These are phyloP conservation scores for Erigeron canadensis DNA, from an alignment of 129 eudicot species.

Conservation along the genomic window DNA sequence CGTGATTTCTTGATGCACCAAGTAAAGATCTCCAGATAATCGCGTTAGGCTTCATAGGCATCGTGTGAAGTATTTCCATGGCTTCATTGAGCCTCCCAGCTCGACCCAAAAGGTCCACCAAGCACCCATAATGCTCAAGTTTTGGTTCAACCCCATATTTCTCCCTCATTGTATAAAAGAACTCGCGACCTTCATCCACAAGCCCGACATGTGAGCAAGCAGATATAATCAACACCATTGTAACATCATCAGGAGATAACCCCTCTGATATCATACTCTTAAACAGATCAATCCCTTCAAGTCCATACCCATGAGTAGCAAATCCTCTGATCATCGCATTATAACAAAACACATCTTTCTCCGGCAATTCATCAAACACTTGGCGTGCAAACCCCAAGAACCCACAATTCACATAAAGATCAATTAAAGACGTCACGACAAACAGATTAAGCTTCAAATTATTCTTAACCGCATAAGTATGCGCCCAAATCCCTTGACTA, in stretches of 20 bases:
- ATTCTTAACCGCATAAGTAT: constrained; percentile 42
- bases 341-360: constrained; percentile 54
- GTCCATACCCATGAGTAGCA: constrained; percentile 60
- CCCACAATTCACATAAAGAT: constrained; percentile 64
- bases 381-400: constrained; percentile 44
- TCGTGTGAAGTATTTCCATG: constrained; percentile 36
- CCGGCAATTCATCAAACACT: constrained; percentile 49
- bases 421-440: constrained; percentile 53
- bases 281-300: constrained; percentile 49
- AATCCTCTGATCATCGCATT: constrained; percentile 75
- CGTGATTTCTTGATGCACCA: constrained; percentile 66
- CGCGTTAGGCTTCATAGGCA: constrained; percentile 70
- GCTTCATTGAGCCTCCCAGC: constrained; percentile 68
- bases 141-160: constrained; percentile 57
- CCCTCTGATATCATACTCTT: constrained; percentile 43
- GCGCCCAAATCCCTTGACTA: constrained; percentile 71
- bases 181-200: constrained; percentile 54
- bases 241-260: constrained; percentile 58
- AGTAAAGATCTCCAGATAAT: constrained; percentile 68
- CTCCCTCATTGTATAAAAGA: constrained; percentile 50
- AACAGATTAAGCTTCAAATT: constrained; percentile 50
- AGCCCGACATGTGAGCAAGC: constrained; percentile 75
- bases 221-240: constrained; percentile 50
- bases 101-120: constrained; percentile 76
- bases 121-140: constrained; percentile 66